phyloP scores from a whole-genome alignment of 495 filamentous ascomycete species.

The Cudoniella acicularis region DNA sequence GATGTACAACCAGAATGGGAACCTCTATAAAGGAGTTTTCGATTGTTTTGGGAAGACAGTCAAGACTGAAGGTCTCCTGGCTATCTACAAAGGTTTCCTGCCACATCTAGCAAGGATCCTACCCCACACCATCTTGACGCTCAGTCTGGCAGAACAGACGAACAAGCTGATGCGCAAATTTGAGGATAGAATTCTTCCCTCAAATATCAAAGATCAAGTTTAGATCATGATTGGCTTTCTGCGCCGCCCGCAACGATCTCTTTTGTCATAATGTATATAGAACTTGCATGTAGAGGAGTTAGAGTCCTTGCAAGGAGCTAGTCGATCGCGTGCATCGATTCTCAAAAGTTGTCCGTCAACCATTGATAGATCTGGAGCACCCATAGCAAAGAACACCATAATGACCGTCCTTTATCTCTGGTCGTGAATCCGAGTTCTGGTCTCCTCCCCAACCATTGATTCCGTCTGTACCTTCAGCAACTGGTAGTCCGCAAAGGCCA shows the following conservation, averaged over 20 bases:
- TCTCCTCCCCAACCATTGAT: slow-evolving; percentile 37
- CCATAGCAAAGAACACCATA: slow-evolving; percentile 50
- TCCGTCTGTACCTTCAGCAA: slow-evolving; percentile 35
- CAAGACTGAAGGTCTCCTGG: slow-evolving; percentile 82
- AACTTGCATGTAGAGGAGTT: slow-evolving; percentile 14
- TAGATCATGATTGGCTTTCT: not conserved
- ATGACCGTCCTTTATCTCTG: slow-evolving; percentile 1
- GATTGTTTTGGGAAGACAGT: slow-evolving; percentile 92
- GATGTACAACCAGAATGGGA: slow-evolving; percentile 98
- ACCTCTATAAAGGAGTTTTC: slow-evolving; percentile 86
- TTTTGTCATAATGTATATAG: slow-evolving; percentile 22
- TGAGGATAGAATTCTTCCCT: slow-evolving; percentile 61
- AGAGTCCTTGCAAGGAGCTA: not conserved
- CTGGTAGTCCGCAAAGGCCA: slow-evolving; percentile 48
- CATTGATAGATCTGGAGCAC: slow-evolving; percentile 47
- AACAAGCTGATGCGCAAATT: slow-evolving; percentile 82
- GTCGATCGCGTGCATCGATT: not conserved
- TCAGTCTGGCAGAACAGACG: slow-evolving; percentile 94
- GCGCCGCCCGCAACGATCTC: not conserved
- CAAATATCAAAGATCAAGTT: slow-evolving; percentile 17
- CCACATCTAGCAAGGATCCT: slow-evolving; percentile 92
- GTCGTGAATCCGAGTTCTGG: slow-evolving; percentile 26
- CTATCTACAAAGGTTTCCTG: slow-evolving; percentile 97
- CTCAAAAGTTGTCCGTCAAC: slow-evolving; percentile 11
- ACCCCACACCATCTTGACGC: slow-evolving; percentile 89